Evolutionary conservation across 371 early-diverging fungal genomes (phyloP).

Genomic region (Rhizopus stolonifer): DNA sequence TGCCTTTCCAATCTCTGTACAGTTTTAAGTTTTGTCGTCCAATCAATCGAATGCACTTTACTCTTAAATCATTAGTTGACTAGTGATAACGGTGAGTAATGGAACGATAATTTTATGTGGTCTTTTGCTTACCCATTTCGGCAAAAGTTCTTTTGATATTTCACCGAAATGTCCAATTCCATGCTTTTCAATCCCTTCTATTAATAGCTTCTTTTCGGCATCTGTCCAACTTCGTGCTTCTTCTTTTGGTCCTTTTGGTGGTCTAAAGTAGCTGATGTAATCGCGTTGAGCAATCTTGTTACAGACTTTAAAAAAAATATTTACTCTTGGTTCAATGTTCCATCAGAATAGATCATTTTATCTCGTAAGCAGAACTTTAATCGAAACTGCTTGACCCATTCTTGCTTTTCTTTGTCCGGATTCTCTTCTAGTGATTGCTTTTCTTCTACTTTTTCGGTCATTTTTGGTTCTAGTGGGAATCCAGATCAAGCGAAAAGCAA

Average conservation of each 20-base stretch:
- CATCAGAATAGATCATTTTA: slow-evolving; percentile 81
- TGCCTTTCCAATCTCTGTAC: slow-evolving; percentile 85
- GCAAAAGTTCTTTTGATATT: slow-evolving; percentile 77
- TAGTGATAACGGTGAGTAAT: slow-evolving; percentile 17
- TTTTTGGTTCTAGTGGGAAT: neutral
- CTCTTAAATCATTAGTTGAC: slow-evolving; percentile 80
- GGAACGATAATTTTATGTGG: neutral
- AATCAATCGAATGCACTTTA: slow-evolving; percentile 82
- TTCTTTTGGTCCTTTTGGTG: slow-evolving; percentile 62
- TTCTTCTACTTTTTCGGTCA: neutral
- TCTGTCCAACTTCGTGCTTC: slow-evolving; percentile 83
- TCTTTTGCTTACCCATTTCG: slow-evolving; percentile 72
- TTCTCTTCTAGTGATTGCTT: neutral
- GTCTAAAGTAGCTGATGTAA: slow-evolving; percentile 72
- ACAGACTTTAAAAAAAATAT: neutral
- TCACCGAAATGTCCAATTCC: slow-evolving; percentile 90
- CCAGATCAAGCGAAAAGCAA: neutral
- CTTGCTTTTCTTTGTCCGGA: slow-evolving; percentile 54
- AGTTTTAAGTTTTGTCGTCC: slow-evolving; percentile 88
- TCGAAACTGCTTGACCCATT: slow-evolving; percentile 79
- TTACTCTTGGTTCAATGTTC: slow-evolving; percentile 87
- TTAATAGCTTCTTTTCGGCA: slow-evolving; percentile 69
- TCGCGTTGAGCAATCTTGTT: neutral
- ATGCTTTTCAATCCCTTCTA: slow-evolving; percentile 79
- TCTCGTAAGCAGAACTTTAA: slow-evolving; percentile 80